Percentiles rank a stretch among this genome's conserved stretches.
Conservation (phyloP, 2,329 filamentous ascomycete genomes). For the Penicillium crustosum region DNA sequence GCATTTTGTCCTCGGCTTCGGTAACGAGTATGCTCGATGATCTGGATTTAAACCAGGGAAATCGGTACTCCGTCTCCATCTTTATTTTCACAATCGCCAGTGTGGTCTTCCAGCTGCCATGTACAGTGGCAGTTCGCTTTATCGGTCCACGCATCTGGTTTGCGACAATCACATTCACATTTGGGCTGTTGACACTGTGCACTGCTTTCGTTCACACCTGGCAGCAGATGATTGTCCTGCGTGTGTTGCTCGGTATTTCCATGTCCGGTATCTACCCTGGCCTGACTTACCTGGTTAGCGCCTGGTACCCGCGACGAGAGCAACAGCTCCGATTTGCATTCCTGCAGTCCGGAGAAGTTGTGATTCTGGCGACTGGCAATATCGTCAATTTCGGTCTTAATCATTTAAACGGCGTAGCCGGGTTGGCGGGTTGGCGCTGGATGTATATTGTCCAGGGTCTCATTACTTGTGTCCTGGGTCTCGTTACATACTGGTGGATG, state of each 20-base stretch:
- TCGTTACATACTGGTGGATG: slow-evolving; percentile 68
- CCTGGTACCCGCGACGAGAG: slow-evolving; percentile 64
- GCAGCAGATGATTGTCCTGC: slow-evolving; percentile 67
- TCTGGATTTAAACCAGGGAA: slow-evolving; percentile 59
- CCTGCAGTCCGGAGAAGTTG: slow-evolving; percentile 64
- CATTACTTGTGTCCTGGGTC: slow-evolving; percentile 59
- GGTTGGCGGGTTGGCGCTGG: slow-evolving; percentile 64
- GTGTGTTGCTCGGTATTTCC: slow-evolving; percentile 64
- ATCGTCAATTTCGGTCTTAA: slow-evolving; percentile 71
- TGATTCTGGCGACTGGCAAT: slow-evolving; percentile 63
- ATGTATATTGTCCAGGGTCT: slow-evolving; percentile 68
- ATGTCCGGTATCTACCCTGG: slow-evolving; percentile 54
- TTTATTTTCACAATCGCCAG: slow-evolving; percentile 71
- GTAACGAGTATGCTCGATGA: slow-evolving; percentile 68
- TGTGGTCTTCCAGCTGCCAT: slow-evolving; percentile 67
- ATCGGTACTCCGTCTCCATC: slow-evolving; percentile 68
- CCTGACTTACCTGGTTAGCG: slow-evolving; percentile 49
- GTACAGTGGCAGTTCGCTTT: slow-evolving; percentile 64
- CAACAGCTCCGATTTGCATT: slow-evolving; percentile 67
- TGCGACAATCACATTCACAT: slow-evolving; percentile 57
- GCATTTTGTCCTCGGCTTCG: slow-evolving; percentile 67
- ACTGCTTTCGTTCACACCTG: slow-evolving; percentile 68
- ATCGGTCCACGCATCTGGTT: slow-evolving; percentile 66
- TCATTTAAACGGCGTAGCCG: slow-evolving; percentile 56
- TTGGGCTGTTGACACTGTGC: slow-evolving; percentile 66